A percentile compares a stretch with the other conserved stretches of the same genome.
Conservation (phyloP, 495 filamentous ascomycete genomes). For the Aspergillus biplanus region DNA sequence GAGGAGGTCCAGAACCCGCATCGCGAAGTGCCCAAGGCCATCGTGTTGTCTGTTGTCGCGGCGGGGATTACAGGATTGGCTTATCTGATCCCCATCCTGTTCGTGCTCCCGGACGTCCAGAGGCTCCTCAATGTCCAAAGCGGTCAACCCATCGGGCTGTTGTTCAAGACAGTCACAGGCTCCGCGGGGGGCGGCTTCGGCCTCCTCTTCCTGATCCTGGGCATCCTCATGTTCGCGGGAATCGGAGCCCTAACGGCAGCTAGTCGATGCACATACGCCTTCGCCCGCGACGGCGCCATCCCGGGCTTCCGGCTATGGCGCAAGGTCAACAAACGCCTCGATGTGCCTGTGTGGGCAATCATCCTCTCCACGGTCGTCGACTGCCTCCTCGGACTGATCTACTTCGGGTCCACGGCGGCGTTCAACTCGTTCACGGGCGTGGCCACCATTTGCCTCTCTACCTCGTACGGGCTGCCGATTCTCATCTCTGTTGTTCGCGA, state of each 20-base stretch:
- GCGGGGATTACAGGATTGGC: slow-evolving; percentile 69
- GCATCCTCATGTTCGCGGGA: slow-evolving; percentile 73
- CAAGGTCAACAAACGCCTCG: slow-evolving; percentile 54
- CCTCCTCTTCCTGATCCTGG: slow-evolving; percentile 71
- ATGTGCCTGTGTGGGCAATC: slow-evolving; percentile 62
- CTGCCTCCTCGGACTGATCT: slow-evolving; percentile 63
- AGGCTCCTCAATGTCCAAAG: slow-evolving; percentile 60
- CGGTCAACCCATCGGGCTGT: slow-evolving; percentile 51
- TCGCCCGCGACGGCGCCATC: slow-evolving; percentile 68
- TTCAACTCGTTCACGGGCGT: slow-evolving; percentile 71
- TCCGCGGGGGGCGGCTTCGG: slow-evolving; percentile 65
- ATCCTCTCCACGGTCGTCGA: slow-evolving; percentile 57
- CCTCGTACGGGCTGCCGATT: slow-evolving; percentile 66
- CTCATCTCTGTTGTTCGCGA: slow-evolving; percentile 58
- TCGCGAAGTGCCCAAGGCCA: slow-evolving; percentile 69
- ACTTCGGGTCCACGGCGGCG: slow-evolving; percentile 63
- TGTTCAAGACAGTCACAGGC: slow-evolving; percentile 41
- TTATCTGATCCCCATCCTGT: slow-evolving; percentile 68
- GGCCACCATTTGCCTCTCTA: slow-evolving; percentile 65
- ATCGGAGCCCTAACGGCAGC: slow-evolving; percentile 74
- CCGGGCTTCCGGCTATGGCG: slow-evolving; percentile 69
- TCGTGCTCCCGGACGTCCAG: slow-evolving; percentile 62
- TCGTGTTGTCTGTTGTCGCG: slow-evolving; percentile 71
- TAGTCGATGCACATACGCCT: slow-evolving; percentile 77
- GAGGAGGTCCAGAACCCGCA: slow-evolving; percentile 72